These are phyloP conservation scores for Sphagnum magellanicum DNA, from an alignment of 228 moss, liverwort and hornwort species.

Conservation along the genomic window DNA sequence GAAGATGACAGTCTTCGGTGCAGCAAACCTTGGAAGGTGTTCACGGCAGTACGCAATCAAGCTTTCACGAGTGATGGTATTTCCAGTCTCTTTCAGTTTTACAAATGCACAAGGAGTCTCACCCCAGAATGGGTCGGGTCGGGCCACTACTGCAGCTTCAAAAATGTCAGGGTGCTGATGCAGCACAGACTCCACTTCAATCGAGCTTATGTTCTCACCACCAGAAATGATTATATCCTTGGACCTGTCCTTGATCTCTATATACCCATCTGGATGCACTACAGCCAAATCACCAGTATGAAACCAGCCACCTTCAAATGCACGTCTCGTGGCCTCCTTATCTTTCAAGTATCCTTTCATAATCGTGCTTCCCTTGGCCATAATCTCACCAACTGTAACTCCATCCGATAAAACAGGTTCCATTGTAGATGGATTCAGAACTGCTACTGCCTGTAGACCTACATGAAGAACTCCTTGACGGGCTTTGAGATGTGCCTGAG, in stretches of 20 bases:
- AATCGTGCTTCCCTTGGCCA: slow-evolving; percentile 54
- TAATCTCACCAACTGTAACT: slow-evolving; percentile 63
- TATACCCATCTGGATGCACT: slow-evolving; percentile 61
- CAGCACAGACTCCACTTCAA: slow-evolving; percentile 66
- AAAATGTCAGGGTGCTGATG: slow-evolving; percentile 55
- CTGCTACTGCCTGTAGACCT: slow-evolving; percentile 43
- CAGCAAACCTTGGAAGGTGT: slow-evolving; percentile 43
- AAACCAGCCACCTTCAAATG: slow-evolving; percentile 69
- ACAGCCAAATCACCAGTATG: slow-evolving; percentile 77
- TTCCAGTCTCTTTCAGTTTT: slow-evolving; percentile 27
- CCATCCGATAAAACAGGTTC: slow-evolving; percentile 58
- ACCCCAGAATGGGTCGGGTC: slow-evolving; percentile 61
- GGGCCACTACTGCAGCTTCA: slow-evolving; percentile 76
- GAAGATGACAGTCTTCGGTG: slow-evolving; percentile 60
- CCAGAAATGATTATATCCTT: slow-evolving; percentile 90
- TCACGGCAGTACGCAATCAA: slow-evolving; percentile 43
- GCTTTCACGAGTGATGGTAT: slow-evolving; percentile 17
- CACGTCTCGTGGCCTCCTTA: slow-evolving; percentile 32
- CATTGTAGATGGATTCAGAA: slow-evolving; percentile 59
- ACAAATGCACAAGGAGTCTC: slow-evolving; percentile 82
- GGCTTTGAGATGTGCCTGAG: slow-evolving; percentile 54
- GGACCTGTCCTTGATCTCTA: slow-evolving; percentile 67
- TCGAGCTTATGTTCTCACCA: slow-evolving; percentile 81
- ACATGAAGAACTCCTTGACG: slow-evolving; percentile 68
- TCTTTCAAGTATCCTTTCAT: slow-evolving; percentile 88